A percentile compares a stretch with the other conserved stretches of the same genome.
Evolutionary conservation across 1,284 basidiomycete genomes (phyloP).

Genomic region (Volvariella volvacea): DNA sequence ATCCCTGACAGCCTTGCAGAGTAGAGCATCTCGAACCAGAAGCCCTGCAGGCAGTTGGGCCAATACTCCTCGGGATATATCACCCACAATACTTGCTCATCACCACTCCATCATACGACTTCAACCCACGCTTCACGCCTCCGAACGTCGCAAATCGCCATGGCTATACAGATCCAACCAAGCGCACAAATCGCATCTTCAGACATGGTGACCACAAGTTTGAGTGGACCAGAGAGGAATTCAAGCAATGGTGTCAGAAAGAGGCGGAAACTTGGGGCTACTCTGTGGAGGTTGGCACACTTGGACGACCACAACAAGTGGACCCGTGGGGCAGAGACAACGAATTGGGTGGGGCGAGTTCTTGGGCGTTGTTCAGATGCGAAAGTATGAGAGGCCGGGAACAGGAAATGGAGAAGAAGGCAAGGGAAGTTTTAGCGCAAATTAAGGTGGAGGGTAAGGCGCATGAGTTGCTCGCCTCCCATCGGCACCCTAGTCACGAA

Average conservation of each 20-base stretch:
- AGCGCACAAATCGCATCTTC: conserved; percentile 68
- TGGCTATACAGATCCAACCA: conserved; percentile 70
- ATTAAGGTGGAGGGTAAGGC: conserved; percentile 7
- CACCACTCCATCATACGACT: conserved; percentile 87
- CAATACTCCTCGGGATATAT: conserved; percentile 78
- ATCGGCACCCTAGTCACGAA: conserved; percentile 47
- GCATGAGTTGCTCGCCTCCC: conserved; percentile 47
- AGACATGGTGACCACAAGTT: conserved; percentile 89
- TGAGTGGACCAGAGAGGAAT: conserved; percentile 86
- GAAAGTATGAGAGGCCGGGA: conserved; percentile 25
- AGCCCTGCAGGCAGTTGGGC: conserved; percentile 72
- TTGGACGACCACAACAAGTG: conserved; percentile 48
- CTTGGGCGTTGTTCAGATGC: conserved; percentile 62
- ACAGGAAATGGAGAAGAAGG: conserved; percentile 25
- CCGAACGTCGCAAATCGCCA: conserved; percentile 43
- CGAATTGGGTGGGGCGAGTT: conserved; percentile 61
- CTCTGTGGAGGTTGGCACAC: conserved; percentile 43
- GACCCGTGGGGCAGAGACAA: conserved; percentile 69
- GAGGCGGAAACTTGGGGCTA: conserved; percentile 75
- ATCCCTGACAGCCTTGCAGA: conserved; percentile 29
- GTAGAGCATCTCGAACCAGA: conserved; percentile 82
- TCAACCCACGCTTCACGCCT: conserved; percentile 80
- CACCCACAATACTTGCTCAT: conserved; percentile 75
- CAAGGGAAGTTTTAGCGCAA: conserved; percentile 21
- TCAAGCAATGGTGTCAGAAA: conserved; percentile 60